These are phyloP conservation scores for Zasmidium citrigriseum DNA, from an alignment of 2,329 filamentous ascomycete species.

Conservation along the genomic window DNA sequence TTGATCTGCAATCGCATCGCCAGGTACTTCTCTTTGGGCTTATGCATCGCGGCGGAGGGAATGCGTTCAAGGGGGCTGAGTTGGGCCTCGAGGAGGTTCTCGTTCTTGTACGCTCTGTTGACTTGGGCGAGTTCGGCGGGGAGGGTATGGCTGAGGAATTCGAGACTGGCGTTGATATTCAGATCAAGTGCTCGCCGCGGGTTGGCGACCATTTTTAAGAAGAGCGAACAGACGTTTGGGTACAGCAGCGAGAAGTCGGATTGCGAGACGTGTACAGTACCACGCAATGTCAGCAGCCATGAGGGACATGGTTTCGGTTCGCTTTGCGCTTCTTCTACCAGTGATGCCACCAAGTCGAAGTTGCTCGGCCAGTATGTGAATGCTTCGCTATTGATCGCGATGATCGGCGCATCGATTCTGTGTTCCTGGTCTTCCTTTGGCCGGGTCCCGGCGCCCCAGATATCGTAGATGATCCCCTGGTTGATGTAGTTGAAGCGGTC, in stretches of 20 bases:
- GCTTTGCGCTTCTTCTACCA: constrained; percentile 60
- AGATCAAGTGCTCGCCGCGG: constrained; percentile 63
- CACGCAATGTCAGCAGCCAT: constrained; percentile 52
- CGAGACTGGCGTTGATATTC: constrained; percentile 63
- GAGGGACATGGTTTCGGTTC: constrained; percentile 38
- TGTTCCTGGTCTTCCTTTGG: constrained; percentile 45
- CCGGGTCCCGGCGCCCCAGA: constrained; percentile 58
- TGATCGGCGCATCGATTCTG: constrained; percentile 55
- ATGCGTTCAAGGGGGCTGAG: constrained; percentile 45
- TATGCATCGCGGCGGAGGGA: constrained; percentile 49
- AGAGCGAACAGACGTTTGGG: constrained; percentile 56
- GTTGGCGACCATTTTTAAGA: constrained; percentile 66
- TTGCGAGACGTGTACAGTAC: constrained; percentile 66
- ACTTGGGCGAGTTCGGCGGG: constrained; percentile 51
- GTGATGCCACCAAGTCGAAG: constrained; percentile 57
- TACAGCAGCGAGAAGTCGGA: constrained; percentile 69
- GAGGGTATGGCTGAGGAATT: constrained; percentile 60
- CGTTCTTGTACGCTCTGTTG: constrained; percentile 54
- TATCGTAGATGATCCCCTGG: constrained; percentile 67
- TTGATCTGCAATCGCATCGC: constrained; percentile 59
- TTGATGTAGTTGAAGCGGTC: constrained; percentile 59
- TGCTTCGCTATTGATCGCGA: constrained; percentile 67
- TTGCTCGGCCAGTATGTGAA: constrained; percentile 72
- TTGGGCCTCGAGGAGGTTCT: constrained; percentile 46
- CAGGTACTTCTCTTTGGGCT: constrained; percentile 60